A percentile compares a stretch with the other conserved stretches of the same genome.
phyloP scores from a whole-genome alignment of 2,329 filamentous ascomycete species.

The Mycogone perniciosa region DNA sequence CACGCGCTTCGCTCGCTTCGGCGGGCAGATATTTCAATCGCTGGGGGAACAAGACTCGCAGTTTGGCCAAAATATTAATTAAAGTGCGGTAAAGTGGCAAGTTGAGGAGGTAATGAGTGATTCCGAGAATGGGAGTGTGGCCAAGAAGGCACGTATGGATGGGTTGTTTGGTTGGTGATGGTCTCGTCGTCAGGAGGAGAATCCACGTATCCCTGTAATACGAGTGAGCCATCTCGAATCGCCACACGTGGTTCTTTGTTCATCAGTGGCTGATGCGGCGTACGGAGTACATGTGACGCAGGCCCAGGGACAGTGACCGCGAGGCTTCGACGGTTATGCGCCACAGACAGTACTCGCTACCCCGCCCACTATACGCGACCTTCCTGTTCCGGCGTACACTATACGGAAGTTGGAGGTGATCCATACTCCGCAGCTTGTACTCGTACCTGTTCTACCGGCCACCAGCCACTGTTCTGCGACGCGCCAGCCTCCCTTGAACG shows the following conservation, averaged over 20 bases:
- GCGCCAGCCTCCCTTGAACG: slow-evolving; percentile 3
- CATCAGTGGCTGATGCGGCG: background rate
- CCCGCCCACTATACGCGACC: no score
- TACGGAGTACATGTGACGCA: background rate
- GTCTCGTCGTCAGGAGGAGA: slow-evolving; percentile 5
- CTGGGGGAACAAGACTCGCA: background rate
- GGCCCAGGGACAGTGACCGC: no score
- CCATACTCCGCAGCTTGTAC: no score
- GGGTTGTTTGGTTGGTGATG: slow-evolving; percentile 5
- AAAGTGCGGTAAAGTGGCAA: background rate
- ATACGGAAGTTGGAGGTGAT: no score
- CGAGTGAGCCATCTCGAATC: background rate
- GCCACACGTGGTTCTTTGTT: slow-evolving; percentile 8
- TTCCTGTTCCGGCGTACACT: no score
- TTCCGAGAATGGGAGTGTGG: background rate
- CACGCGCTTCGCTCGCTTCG: background rate
- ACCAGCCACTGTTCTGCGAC: slow-evolving; percentile 11
- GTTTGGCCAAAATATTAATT: background rate
- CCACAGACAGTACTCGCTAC: background rate
- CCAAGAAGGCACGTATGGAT: background rate
- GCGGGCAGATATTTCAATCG: background rate
- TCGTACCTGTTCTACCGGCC: background rate
- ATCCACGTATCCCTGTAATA: slow-evolving; percentile 5
- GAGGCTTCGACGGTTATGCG: no score
- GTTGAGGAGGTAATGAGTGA: slow-evolving; percentile 6